These are phyloP conservation scores for Lactarius indigo DNA, from an alignment of 768 basidiomycete genomes.

Conservation along the genomic window DNA sequence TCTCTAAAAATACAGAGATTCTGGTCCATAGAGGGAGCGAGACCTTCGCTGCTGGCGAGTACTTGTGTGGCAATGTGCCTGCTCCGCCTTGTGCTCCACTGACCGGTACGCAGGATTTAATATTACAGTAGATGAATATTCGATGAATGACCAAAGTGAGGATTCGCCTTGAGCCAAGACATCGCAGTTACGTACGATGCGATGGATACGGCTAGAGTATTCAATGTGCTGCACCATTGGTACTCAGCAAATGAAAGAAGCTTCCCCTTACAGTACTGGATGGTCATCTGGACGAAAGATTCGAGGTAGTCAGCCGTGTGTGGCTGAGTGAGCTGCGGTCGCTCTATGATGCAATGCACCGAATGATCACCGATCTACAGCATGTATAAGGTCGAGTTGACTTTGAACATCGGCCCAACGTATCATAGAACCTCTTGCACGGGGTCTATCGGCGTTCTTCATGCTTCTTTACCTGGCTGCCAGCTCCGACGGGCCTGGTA, in stretches of 20 bases:
- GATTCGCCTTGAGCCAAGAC: background rate
- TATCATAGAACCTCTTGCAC: no score
- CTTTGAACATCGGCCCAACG: background rate
- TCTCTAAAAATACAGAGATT: slow-evolving; percentile 87
- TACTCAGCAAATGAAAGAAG: background rate
- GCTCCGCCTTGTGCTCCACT: no score
- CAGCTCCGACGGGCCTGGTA: background rate
- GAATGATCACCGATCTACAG: background rate
- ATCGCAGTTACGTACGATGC: background rate
- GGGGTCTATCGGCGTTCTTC: background rate
- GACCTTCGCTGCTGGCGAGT: slow-evolving; percentile 85
- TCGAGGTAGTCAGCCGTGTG: background rate
- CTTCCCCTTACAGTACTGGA: background rate
- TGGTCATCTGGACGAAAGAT: background rate
- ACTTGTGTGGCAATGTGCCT: background rate
- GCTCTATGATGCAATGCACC: background rate
- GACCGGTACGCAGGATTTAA: background rate
- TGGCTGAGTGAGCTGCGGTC: background rate
- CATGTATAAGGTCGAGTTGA: background rate
- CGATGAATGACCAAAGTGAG: background rate
- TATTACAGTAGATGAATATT: no score
- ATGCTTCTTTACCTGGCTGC: background rate
- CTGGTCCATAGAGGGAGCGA: slow-evolving; percentile 85
- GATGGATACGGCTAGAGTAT: background rate
- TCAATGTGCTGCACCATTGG: background rate